Conservation (phyloP, 352 stramenopile species). For the Blastocystis sp. region DNA sequence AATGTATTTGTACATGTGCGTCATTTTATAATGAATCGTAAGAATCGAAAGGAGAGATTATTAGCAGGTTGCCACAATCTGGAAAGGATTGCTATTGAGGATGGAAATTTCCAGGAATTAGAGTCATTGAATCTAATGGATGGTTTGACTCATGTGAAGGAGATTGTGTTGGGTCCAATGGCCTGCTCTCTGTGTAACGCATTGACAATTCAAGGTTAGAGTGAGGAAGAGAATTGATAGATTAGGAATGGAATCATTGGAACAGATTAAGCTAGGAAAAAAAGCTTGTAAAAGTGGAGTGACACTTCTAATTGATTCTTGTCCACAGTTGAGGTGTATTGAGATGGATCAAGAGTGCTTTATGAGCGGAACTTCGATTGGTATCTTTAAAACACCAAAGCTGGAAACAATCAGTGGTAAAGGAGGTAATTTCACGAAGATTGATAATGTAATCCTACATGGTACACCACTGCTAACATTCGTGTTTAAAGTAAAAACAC, state of each 20-base stretch:
- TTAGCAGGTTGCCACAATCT: neutral
- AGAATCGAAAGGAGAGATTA: neutral
- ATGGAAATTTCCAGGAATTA: neutral
- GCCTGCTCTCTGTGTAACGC: neutral
- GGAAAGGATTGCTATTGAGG: neutral
- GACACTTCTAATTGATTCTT: neutral
- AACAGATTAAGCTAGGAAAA: neutral
- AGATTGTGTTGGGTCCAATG: neutral
- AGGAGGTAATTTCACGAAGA: neutral
- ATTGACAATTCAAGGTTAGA: neutral
- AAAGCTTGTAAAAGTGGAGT: neutral
- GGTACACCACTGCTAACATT: neutral
- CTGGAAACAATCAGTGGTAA: neutral
- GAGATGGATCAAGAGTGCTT: neutral
- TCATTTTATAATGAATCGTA: slow-evolving; percentile 3
- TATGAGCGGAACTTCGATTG: neutral
- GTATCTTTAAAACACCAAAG: neutral
- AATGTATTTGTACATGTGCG: neutral
- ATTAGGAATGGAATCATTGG: neutral
- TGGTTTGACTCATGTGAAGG: neutral
- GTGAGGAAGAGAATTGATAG: neutral
- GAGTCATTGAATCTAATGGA: neutral
- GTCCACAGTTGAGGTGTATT: neutral
- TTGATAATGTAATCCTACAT: neutral
- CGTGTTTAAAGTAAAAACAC: neutral